Base-by-base conservation (phyloP, 2,329 filamentous ascomycete species). In the Ophiocordyceps polyrhachis-furcata region DNA sequence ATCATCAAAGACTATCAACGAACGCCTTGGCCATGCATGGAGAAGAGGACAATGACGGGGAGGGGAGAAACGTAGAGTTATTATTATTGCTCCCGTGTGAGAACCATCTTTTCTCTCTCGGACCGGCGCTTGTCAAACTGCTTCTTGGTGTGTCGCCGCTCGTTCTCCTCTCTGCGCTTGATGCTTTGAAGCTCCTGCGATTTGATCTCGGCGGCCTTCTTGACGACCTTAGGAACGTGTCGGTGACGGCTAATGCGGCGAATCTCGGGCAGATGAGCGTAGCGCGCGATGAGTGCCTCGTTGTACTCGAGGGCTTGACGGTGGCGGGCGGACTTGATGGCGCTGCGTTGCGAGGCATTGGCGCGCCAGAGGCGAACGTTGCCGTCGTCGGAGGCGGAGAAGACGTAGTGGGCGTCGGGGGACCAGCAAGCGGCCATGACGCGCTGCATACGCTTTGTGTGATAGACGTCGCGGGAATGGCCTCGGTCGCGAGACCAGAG, bases 121-220 rank as follows among this genome's bases (percentile, higher is more conserved):
- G 76, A 78, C 61, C 74, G 74, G 54, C 84, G 70, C 61, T 76
- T 74, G 60, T 80, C 70, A 53, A 81, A 76, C 54, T 85, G 81
- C 69, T 91, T 89, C 69, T 82, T 86, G 47, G 78, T 82, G 62
- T 98, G 89, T 62, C 84, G 86, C 52, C 91, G 74, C 64, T 93
- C 84, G 59, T 98, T 98, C 69, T 98, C 91, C 56, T 94, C 84
- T 53, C 79, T 79, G 54, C 85, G 73, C 76, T 93, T 94, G 61
- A 95, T 83, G 31, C 84, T 76, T 62, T 78, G 79, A 55, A 95
- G 62, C 62, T 96, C 91, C 58, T 93, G 86, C 47, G 68, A 67
- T 76, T 98, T 98, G 65, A 96, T 96, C 69, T 94, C 83, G 43
- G 74, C 79, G 4, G 89, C 89, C 75, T 95, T 96, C 79, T 94